Evolutionary conservation across 331 rosid species (phyloP).

Genomic region (Phaseolus coccineus): DNA sequence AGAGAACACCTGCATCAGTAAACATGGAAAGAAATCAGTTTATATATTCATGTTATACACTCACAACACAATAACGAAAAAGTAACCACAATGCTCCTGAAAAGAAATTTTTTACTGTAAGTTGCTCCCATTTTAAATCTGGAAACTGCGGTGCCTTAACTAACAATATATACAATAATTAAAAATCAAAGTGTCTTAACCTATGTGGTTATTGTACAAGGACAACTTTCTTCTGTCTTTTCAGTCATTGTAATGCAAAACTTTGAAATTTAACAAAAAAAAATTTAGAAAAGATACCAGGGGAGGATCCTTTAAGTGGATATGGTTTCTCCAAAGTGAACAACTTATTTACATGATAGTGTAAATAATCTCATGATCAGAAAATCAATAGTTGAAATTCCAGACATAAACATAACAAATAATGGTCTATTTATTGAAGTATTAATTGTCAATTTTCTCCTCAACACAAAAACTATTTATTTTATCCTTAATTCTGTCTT

Average conservation of each 20-base stretch:
- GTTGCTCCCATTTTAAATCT: slow-evolving; percentile 8
- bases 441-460: not conserved
- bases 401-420: not conserved
- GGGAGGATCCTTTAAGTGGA: slow-evolving; percentile 10
- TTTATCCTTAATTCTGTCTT: not conserved
- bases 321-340: not conserved
- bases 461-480: not conserved
- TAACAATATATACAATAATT: not conserved
- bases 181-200: not conserved
- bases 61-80: slow-evolving; percentile 7
- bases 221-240: not conserved
- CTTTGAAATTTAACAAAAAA: not conserved
- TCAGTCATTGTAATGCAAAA: not conserved
- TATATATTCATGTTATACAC: slow-evolving; percentile 8
- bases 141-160: not conserved
- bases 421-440: not conserved
- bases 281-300: not conserved
- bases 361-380: not conserved
- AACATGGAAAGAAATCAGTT: slow-evolving; percentile 42
- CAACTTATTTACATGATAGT: not conserved
- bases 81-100: slow-evolving; percentile 10
- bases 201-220: not conserved
- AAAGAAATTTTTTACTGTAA: slow-evolving; percentile 5
- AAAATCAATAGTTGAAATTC: not conserved
- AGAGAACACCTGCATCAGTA: slow-evolving; percentile 87